Percentiles rank a stretch among this genome's conserved stretches.
Conservation (phyloP, 768 basidiomycete species). For the Boletus bicolor region DNA sequence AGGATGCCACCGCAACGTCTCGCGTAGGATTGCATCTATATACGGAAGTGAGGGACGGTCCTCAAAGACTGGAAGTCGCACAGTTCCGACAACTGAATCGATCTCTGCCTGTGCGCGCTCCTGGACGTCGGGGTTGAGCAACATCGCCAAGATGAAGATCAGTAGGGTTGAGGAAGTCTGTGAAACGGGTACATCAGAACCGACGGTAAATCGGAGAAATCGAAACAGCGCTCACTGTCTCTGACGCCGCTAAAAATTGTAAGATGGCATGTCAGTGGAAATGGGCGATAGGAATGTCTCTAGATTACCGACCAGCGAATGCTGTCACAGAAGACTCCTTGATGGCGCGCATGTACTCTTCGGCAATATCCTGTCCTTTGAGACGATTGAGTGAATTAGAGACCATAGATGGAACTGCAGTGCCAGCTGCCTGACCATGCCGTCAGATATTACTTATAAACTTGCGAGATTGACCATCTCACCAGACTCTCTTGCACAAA, state of each 20-base stretch:
- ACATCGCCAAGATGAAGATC: slow-evolving; percentile 36
- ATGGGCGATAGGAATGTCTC: background rate
- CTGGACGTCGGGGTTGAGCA: slow-evolving; percentile 37
- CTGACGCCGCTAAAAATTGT: slow-evolving; percentile 23
- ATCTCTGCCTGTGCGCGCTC: slow-evolving; percentile 38
- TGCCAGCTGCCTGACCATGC: slow-evolving; percentile 21
- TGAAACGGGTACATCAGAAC: background rate
- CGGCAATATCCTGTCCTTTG: background rate
- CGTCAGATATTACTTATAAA: background rate
- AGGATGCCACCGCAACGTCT: slow-evolving; percentile 37
- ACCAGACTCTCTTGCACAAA: slow-evolving; percentile 35
- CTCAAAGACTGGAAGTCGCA: slow-evolving; percentile 31
- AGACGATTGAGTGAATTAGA: slow-evolving; percentile 18
- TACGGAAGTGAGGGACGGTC: slow-evolving; percentile 29
- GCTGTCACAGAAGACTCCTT: slow-evolving; percentile 31
- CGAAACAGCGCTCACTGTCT: slow-evolving; percentile 22
- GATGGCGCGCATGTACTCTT: slow-evolving; percentile 19
- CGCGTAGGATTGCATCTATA: slow-evolving; percentile 29
- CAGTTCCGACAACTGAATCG: slow-evolving; percentile 28
- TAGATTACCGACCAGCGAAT: slow-evolving; percentile 24
- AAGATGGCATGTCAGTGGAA: background rate
- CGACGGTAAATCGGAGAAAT: background rate
- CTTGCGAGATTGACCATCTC: background rate
- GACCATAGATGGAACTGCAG: slow-evolving; percentile 28
- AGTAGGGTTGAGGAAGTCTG: slow-evolving; percentile 33